Evolutionary conservation across 768 basidiomycete genomes (phyloP).

Genomic region (Pleurotus tuoliensis): DNA sequence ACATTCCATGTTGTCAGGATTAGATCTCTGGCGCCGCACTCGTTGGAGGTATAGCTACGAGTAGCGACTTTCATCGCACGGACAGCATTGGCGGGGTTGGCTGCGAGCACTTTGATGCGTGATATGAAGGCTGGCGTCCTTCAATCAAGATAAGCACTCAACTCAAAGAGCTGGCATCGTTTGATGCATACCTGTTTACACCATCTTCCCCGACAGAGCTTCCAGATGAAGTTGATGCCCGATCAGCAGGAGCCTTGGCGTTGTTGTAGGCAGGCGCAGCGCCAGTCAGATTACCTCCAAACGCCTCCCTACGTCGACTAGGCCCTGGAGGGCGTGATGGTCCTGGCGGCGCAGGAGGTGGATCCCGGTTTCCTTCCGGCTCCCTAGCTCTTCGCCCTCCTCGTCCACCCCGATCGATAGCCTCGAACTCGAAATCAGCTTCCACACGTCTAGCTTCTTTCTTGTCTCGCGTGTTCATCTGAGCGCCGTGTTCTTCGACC

Average conservation of each 20-base stretch:
- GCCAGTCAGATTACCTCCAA: constrained; percentile 55
- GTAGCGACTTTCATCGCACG: constrained; percentile 71
- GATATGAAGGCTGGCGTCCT: constrained; percentile 61
- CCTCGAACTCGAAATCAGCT: constrained; percentile 66
- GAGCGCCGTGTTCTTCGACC: constrained; percentile 76
- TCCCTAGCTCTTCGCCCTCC: constrained; percentile 41
- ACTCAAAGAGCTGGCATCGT: too few relatives aligned
- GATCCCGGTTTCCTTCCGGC: constrained; percentile 46
- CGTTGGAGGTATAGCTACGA: constrained; percentile 71
- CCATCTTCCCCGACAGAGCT: constrained; percentile 43
- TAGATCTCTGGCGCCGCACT: constrained; percentile 79
- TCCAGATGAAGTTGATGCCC: constrained; percentile 21
- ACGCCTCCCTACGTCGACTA: constrained; percentile 56
- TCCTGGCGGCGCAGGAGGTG: constrained; percentile 26
- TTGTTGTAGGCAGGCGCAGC: constrained; percentile 14
- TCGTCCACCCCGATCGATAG: constrained; percentile 37
- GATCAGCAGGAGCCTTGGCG: constrained; percentile 15
- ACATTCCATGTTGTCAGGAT: constrained; percentile 85
- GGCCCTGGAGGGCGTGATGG: constrained; percentile 22
- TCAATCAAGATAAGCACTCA: neutral
- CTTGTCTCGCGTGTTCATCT: constrained; percentile 67
- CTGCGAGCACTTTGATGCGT: constrained; percentile 56
- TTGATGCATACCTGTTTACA: constrained; percentile 43
- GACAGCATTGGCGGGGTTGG: constrained; percentile 54
- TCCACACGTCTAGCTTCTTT: constrained; percentile 66